These are phyloP conservation scores for Inga oerstediana DNA, from an alignment of 306 rosid genomes.

Conservation along the genomic window DNA sequence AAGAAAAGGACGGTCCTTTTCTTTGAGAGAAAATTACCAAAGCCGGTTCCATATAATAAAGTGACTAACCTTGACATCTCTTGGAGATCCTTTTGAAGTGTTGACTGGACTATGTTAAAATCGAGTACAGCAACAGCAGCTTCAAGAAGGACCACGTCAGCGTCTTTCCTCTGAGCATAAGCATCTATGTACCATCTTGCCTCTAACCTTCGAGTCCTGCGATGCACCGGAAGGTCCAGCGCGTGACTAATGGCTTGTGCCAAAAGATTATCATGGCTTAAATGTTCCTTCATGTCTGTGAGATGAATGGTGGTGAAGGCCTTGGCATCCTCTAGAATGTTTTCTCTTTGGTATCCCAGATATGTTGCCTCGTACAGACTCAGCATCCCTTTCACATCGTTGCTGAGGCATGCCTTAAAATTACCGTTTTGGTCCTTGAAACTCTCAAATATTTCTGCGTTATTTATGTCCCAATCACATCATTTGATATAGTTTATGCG, in stretches of 20 bases:
- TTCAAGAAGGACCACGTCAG: slow-evolving; percentile 41
- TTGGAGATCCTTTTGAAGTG: slow-evolving; percentile 44
- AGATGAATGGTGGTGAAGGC: slow-evolving; percentile 42
- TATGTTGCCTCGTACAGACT: slow-evolving; percentile 52
- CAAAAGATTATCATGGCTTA: neutral
- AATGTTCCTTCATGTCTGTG: neutral
- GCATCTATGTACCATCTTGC: slow-evolving; percentile 56
- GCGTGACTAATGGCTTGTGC: slow-evolving; percentile 46
- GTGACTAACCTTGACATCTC: slow-evolving; percentile 46
- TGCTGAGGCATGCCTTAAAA: too few relatives aligned
- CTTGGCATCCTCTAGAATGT: slow-evolving; percentile 55
- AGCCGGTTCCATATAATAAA: too few relatives aligned
- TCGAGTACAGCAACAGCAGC: slow-evolving; percentile 54
- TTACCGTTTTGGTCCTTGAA: slow-evolving; percentile 30
- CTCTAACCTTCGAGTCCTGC: slow-evolving; percentile 48
- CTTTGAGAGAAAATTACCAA: too few relatives aligned
- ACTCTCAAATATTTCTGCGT: slow-evolving; percentile 49
- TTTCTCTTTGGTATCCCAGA: slow-evolving; percentile 49
- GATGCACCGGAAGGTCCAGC: slow-evolving; percentile 56
- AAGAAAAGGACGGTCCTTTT: too few relatives aligned
- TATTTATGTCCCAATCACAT: neutral
- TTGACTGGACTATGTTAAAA: slow-evolving; percentile 56
- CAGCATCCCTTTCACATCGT: too few relatives aligned
- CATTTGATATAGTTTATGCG: neutral
- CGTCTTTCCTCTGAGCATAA: slow-evolving; percentile 34